These are phyloP conservation scores for Alternaria alternata DNA, from an alignment of 2,329 filamentous ascomycete species.

Conservation along the genomic window DNA sequence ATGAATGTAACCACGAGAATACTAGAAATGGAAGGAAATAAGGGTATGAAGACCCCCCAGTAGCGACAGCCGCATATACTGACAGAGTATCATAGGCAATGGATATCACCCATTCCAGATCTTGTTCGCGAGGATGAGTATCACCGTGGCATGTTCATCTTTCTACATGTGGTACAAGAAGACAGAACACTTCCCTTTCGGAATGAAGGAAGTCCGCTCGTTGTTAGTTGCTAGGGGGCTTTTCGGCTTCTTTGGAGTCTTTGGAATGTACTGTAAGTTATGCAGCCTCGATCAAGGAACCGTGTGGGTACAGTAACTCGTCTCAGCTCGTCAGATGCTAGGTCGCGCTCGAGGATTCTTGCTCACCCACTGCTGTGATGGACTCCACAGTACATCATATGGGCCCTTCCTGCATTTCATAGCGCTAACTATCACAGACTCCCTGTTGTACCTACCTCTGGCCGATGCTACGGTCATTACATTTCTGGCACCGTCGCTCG, in stretches of 20 bases:
- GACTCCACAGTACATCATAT: constrained; percentile 6
- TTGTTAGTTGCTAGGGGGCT: constrained; percentile 74
- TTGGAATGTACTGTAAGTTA: constrained; percentile 72
- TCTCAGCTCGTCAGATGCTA: constrained; percentile 7
- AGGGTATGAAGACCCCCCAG: constrained; percentile 52
- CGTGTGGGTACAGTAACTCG: constrained; percentile 4
- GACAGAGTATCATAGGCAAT: constrained; percentile 50
- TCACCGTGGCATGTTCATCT: constrained; percentile 73
- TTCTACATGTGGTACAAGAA: constrained; percentile 76
- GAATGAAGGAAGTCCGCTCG: constrained; percentile 69
- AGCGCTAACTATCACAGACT: constrained; percentile 54
- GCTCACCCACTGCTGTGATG: neutral
- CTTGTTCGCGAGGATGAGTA: constrained; percentile 78
- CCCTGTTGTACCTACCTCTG: constrained; percentile 79
- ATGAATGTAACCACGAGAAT: constrained; percentile 87
- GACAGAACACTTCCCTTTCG: constrained; percentile 75
- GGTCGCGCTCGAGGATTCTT: neutral
- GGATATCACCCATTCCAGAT: constrained; percentile 82
- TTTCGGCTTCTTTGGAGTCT: constrained; percentile 78
- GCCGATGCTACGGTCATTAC: constrained; percentile 90
- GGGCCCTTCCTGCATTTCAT: constrained; percentile 24
- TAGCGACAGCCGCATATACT: rapidly evolving
- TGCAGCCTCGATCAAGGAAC: constrained; percentile 39
- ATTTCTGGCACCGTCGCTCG: constrained; percentile 80
- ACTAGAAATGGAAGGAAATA: constrained; percentile 72